A percentile compares a stretch with the other conserved stretches of the same genome.
Evolutionary conservation across 2,329 filamentous ascomycete species (phyloP).

Genomic region (Aspergillus nomiae): DNA sequence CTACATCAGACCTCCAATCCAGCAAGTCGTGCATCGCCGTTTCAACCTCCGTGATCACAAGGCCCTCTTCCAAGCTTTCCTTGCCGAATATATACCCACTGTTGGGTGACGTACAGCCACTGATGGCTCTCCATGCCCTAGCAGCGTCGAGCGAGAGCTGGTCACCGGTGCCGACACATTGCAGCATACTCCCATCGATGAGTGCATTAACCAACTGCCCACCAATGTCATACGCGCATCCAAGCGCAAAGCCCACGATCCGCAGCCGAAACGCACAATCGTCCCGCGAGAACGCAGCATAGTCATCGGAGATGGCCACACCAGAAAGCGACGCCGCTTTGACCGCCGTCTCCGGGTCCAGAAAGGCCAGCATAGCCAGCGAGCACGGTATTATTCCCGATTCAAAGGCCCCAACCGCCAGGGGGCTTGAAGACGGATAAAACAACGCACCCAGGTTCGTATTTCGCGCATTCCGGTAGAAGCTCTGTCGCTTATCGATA

Average conservation of each 20-base stretch:
- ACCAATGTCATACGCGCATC: neutral
- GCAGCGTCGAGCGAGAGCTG: neutral
- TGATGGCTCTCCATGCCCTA: neutral
- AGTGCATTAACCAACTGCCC: neutral
- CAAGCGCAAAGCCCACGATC: neutral
- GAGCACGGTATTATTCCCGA: neutral
- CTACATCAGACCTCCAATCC: neutral
- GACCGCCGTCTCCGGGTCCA: neutral
- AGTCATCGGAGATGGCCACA: neutral
- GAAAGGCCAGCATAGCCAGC: neutral
- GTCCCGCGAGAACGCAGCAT: neutral
- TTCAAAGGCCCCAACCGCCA: neutral
- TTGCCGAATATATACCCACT: neutral
- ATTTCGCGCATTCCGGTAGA: neutral
- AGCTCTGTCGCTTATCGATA: neutral
- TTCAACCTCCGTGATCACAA: neutral
- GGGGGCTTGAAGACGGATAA: neutral
- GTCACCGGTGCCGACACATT: neutral
- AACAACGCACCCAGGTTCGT: neutral
- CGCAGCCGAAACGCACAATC: neutral
- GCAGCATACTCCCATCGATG: neutral
- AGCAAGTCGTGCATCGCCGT: neutral
- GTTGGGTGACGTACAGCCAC: neutral
- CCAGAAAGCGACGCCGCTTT: neutral
- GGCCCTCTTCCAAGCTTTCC: neutral